phyloP scores from a whole-genome alignment of 345 rosid species.

The Moringa oleifera region DNA sequence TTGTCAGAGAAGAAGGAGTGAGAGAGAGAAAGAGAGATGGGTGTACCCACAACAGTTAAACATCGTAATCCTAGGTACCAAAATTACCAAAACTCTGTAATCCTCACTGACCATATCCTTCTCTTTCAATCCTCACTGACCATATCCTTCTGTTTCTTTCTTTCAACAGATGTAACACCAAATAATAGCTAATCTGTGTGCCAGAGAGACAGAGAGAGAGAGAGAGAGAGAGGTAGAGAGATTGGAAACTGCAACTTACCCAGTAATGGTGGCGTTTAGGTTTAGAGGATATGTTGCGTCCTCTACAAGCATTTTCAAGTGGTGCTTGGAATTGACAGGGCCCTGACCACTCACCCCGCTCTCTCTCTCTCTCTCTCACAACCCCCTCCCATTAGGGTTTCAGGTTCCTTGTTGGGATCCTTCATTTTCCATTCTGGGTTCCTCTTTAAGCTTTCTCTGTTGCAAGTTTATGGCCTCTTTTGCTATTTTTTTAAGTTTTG shows the following conservation, averaged over 20 bases:
- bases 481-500: slow-evolving; percentile 3
- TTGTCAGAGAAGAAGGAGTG: no score
- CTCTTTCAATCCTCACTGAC: no score
- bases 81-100: slow-evolving; percentile 33
- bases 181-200: slow-evolving; percentile 18
- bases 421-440: slow-evolving; percentile 25
- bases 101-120: slow-evolving; percentile 22
- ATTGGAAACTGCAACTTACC: slow-evolving; percentile 13
- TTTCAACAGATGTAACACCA: slow-evolving; percentile 9
- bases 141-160: no score
- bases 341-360: slow-evolving; percentile 13
- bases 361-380: neutral
- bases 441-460: slow-evolving; percentile 13
- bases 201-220: no score
- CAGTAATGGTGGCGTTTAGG: slow-evolving; percentile 16
- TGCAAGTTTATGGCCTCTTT: slow-evolving; percentile 16
- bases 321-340: slow-evolving; percentile 30
- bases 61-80: slow-evolving; percentile 52
- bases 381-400: slow-evolving; percentile 1
- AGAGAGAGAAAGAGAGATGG: slow-evolving; percentile 19
- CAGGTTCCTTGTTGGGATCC: slow-evolving; percentile 30
- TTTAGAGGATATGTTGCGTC: slow-evolving; percentile 28
- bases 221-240: slow-evolving; percentile 14
- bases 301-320: slow-evolving; percentile 25
- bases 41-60: slow-evolving; percentile 42